phyloP scores from a whole-genome alignment of 2,329 filamentous ascomycete species.

The Juglanconis oblonga region DNA sequence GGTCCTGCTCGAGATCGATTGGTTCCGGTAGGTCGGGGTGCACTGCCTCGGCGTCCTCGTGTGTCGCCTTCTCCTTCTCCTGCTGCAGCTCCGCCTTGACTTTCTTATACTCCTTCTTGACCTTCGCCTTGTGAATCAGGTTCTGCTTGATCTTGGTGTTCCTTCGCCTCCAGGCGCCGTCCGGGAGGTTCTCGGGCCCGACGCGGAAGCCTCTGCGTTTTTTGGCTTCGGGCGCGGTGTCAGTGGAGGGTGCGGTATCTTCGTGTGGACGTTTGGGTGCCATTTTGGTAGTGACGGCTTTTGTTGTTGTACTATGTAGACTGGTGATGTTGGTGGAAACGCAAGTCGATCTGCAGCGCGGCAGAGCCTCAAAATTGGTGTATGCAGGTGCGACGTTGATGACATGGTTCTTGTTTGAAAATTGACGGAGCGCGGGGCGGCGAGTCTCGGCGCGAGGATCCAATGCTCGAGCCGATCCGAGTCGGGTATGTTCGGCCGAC shows the following conservation, averaged over 20 bases:
- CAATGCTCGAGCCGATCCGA: constrained; percentile 10
- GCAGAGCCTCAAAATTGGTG: background rate
- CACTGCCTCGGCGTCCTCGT: constrained; percentile 14
- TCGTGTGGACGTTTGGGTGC: constrained; percentile 56
- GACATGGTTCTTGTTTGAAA: background rate
- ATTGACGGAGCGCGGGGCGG: background rate
- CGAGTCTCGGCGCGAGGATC: constrained; percentile 5
- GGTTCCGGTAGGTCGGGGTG: constrained; percentile 16
- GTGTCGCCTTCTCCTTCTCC: constrained; percentile 17
- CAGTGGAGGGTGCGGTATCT: constrained; percentile 30
- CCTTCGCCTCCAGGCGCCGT: constrained; percentile 83
- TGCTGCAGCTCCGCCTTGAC: constrained; percentile 59
- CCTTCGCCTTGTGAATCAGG: constrained; percentile 86
- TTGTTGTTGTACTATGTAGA: too few species aligned
- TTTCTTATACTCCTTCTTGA: constrained; percentile 90
- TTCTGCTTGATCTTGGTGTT: constrained; percentile 80
- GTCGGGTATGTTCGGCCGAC: constrained; percentile 17
- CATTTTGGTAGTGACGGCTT: constrained; percentile 39
- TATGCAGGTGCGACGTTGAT: background rate
- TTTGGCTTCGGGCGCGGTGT: constrained; percentile 39
- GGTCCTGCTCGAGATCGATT: background rate
- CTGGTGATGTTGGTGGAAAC: background rate
- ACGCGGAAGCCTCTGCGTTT: constrained; percentile 76
- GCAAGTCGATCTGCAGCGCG: background rate
- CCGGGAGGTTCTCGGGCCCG: constrained; percentile 85